A percentile compares a stretch with the other conserved stretches of the same genome.
These are phyloP conservation scores for Rhizophora apiculata DNA, from an alignment of 345 rosid genomes.

Conservation along the genomic window DNA sequence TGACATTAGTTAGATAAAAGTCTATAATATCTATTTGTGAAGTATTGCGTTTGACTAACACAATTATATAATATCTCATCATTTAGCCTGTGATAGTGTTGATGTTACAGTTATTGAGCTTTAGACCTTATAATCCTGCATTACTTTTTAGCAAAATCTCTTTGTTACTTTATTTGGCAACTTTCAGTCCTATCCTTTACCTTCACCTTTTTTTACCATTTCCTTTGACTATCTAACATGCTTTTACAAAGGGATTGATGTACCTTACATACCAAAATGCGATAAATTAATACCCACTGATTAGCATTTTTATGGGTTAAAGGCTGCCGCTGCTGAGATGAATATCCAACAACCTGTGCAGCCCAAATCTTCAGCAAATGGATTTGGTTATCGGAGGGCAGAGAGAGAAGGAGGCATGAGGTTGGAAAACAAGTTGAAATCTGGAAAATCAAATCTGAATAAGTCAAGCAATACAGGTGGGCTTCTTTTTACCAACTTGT, in stretches of 20 bases:
- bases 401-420: slow-evolving; percentile 55
- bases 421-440: slow-evolving; percentile 50
- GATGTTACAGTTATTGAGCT: too few relatives aligned
- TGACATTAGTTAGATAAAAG: too few relatives aligned
- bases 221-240: background rate
- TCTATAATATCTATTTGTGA: too few relatives aligned
- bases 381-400: slow-evolving; percentile 53
- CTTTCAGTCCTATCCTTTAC: background rate
- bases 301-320: background rate
- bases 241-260: background rate
- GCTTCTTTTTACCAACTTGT: slow-evolving; percentile 18
- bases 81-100: too few relatives aligned
- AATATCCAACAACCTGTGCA: slow-evolving; percentile 48
- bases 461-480: slow-evolving; percentile 48
- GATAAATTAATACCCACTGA: background rate
- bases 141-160: background rate
- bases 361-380: slow-evolving; percentile 57
- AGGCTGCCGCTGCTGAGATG: slow-evolving; percentile 22
- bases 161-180: too few relatives aligned
- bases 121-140: background rate
- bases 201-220: background rate
- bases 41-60: too few relatives aligned
- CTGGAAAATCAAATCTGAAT: slow-evolving; percentile 47
- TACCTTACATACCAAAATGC: background rate
- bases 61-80: too few relatives aligned